Base-by-base conservation (phyloP, 768 basidiomycete genomes). In the Leucocoprinus leucothites region DNA sequence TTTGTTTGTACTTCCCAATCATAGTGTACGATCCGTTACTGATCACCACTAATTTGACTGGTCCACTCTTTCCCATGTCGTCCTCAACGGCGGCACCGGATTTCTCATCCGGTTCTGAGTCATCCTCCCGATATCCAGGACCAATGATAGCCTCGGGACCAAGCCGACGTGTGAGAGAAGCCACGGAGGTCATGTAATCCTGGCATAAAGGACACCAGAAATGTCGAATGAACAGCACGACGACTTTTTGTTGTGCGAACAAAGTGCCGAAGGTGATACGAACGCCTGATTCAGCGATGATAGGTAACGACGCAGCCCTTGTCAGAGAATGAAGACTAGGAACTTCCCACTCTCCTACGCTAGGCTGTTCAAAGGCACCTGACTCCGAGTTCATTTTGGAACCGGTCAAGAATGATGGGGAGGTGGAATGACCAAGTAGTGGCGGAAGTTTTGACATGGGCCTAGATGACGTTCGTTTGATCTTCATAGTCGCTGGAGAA, bases 131-230 rank as follows among this genome's bases (percentile, higher is more conserved):
- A 73, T 54, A 72, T 65, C 60, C 80, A 59, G 18, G 19, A 34
- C 48, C 38, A 40, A 50, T 19, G 47, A 38, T 38, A 13, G 16
- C 16, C 16, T n/a, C 38, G 38, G 38, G 34, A 5, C 26, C 42
- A 19, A 51, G 52, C 14, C 35, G 84, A 67, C 74, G 49, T 65
- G 73, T 70, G 73, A 62, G 62, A n/a, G 65, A 67, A 59, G 64
- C 70, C 59, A 91, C 76, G 31, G 84, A 86, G 40, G 81, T 75
- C 78, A 94, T 84, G 67, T 95, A 97, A 67, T 96, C 93, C 64
- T 93, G 91, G 67, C 90, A 92, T 11, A 85, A 69, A 0, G 89
- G 86, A 64, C 92, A 94, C 89, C 86, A 90, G 70, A 94, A 94
- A 68, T 93, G 90, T 41, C 94, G 77, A 59, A 97, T 86, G 73